Percentiles rank a stretch among this genome's conserved stretches.
Evolutionary conservation across 139 green algal genomes (phyloP).

Genomic region (Chlamydomonas eustigma): DNA sequence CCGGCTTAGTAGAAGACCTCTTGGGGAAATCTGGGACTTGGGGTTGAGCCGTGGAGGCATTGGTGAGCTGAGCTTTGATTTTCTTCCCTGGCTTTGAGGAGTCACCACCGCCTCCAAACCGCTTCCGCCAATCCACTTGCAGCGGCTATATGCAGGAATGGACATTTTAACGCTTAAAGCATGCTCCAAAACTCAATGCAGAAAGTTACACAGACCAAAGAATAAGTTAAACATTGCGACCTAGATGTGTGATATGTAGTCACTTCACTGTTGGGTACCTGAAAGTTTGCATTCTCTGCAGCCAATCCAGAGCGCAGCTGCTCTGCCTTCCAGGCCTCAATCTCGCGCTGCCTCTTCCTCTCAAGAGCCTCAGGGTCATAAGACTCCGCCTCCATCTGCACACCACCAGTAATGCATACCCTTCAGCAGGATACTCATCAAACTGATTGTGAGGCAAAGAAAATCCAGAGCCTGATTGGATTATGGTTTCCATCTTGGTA

Average conservation of each 20-base stretch:
- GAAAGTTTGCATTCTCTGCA: conserved; percentile 67
- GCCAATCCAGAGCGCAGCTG: conserved; percentile 51
- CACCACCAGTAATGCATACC: background rate
- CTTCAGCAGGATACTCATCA: no score
- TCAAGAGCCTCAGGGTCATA: conserved; percentile 22
- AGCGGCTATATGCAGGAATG: conserved; percentile 7
- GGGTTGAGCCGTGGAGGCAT: background rate
- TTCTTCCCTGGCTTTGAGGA: conserved; percentile 19
- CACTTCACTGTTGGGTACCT: no score
- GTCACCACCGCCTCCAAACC: conserved; percentile 4
- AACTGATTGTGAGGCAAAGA: background rate
- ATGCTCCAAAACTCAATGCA: no score
- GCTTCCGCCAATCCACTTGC: conserved; percentile 29
- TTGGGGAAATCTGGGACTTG: conserved; percentile 16
- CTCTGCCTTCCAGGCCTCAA: conserved; percentile 61
- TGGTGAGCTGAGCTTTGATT: conserved; percentile 8
- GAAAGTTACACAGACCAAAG: no score
- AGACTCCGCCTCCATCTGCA: conserved; percentile 13
- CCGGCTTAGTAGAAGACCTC: conserved; percentile 42
- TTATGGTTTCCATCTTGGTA: no score
- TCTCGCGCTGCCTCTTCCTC: conserved; percentile 36
- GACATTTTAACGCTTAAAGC: no score
- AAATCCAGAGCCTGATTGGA: no score
- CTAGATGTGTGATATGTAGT: no score
- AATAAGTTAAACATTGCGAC: no score